A percentile compares a stretch with the other conserved stretches of the same genome.
Conservation (phyloP, 106 monocot genomes). For the Acorus gramineus region DNA sequence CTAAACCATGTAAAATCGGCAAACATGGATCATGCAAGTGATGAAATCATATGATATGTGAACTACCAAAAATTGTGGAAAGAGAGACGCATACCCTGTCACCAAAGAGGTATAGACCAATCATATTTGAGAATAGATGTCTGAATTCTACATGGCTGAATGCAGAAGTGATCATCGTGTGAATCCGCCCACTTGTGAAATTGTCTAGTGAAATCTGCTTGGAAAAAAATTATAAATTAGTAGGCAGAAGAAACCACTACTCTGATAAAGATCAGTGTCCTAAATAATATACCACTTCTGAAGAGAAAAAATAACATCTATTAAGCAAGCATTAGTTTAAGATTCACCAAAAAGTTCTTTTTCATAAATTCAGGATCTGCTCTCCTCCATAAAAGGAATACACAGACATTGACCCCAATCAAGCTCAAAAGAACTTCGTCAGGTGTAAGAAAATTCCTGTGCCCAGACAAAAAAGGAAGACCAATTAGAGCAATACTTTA, state of each 20-base stretch:
- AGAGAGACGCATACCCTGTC: conserved; percentile 37
- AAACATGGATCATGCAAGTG: background rate
- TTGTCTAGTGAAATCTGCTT: conserved; percentile 83
- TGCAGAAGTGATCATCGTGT: conserved; percentile 77
- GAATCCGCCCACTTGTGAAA: conserved; percentile 61
- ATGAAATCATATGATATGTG: background rate
- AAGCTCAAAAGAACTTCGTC: conserved; percentile 47
- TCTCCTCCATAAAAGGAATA: conserved; percentile 64
- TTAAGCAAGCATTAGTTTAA: background rate
- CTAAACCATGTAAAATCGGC: too few species aligned
- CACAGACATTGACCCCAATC: conserved; percentile 71
- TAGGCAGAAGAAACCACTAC: background rate
- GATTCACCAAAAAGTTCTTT: conserved; percentile 62
- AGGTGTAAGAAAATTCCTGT: conserved; percentile 48
- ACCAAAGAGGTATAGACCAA: conserved; percentile 87
- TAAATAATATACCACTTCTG: background rate
- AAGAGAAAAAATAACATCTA: background rate
- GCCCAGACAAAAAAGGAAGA: background rate
- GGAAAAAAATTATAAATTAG: background rate
- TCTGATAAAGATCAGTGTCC: background rate
- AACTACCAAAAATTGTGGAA: too few species aligned
- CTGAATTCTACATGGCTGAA: conserved; percentile 66
- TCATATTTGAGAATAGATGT: conserved; percentile 76
- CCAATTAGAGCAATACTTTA: too few species aligned
- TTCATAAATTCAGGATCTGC: conserved; percentile 70